Evolutionary conservation across 176 grass and related monocot species (phyloP).

Genomic region (Phoenix dactylifera): DNA sequence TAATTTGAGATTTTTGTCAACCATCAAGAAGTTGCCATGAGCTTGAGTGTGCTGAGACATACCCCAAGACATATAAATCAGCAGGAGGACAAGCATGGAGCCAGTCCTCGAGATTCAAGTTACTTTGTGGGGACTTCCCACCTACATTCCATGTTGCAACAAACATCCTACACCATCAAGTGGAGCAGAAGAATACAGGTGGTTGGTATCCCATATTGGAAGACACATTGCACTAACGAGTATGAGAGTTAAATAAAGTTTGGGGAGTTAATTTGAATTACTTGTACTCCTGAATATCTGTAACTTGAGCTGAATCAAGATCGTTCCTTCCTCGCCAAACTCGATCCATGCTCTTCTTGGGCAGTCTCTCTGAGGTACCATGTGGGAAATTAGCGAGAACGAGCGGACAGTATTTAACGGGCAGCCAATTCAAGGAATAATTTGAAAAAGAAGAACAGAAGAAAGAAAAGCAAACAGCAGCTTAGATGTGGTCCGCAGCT

Average conservation of each 20-base stretch:
- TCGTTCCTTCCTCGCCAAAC: constrained; percentile 39
- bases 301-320: constrained; percentile 31
- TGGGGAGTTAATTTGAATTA: constrained; percentile 3
- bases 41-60: neutral
- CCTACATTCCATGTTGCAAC: constrained; percentile 94
- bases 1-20: too few species aligned
- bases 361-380: constrained; percentile 19
- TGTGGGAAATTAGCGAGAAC: constrained; percentile 13
- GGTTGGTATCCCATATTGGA: too few species aligned
- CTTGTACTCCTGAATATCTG: constrained; percentile 75
- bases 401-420: constrained; percentile 8
- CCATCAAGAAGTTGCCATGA: too few species aligned
- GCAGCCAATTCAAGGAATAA: constrained; percentile 20
- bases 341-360: constrained; percentile 18
- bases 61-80: constrained; percentile 95
- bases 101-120: constrained; percentile 90
- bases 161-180: constrained; percentile 53
- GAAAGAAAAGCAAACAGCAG: constrained; percentile 15
- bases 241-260: too few species aligned
- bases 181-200: neutral
- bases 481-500: constrained; percentile 21
- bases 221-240: too few species aligned
- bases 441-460: constrained; percentile 27
- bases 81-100: constrained; percentile 83
- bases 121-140: constrained; percentile 74